Evolutionary conservation across 1,284 basidiomycete species (phyloP).

Genomic region (Apiotrichum porosum): DNA sequence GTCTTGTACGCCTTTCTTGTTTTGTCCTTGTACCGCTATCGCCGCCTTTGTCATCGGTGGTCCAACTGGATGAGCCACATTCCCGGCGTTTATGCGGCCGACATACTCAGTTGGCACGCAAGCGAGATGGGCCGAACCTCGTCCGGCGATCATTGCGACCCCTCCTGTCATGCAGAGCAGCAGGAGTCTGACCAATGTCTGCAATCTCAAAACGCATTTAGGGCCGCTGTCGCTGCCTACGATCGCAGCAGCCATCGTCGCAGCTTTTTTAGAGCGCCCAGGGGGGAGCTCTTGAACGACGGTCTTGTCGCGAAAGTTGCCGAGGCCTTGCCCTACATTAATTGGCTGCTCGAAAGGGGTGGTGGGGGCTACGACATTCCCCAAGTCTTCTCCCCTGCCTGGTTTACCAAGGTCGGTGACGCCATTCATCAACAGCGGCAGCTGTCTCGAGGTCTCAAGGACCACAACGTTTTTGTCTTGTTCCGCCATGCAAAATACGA

Average conservation of each 20-base stretch:
- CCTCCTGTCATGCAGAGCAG: no score
- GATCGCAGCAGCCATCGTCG: no score
- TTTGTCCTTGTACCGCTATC: slow-evolving; percentile 3
- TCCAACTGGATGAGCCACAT: slow-evolving; percentile 10
- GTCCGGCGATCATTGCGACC: no score
- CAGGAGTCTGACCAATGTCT: no score
- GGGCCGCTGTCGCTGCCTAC: slow-evolving; percentile 1
- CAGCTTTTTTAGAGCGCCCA: no score
- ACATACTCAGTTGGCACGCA: slow-evolving; percentile 8
- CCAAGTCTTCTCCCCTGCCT: slow-evolving; percentile 5
- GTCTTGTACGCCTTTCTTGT: slow-evolving; percentile 8
- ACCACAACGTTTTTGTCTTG: slow-evolving; percentile 10
- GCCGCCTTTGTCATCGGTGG: slow-evolving; percentile 10
- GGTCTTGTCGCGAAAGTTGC: slow-evolving; percentile 4
- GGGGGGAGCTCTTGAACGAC: no score
- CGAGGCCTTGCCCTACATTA: slow-evolving; percentile 2
- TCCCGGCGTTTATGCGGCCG: slow-evolving; percentile 1
- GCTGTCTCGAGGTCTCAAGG: slow-evolving; percentile 10
- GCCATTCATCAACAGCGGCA: slow-evolving; percentile 3
- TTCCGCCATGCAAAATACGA: slow-evolving; percentile 8
- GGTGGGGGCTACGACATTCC: neutral
- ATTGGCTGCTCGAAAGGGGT: slow-evolving; percentile 9
- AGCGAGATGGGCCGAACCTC: neutral
- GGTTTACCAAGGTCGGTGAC: slow-evolving; percentile 9
- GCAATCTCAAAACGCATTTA: neutral